These are phyloP conservation scores for Yarrowia sp. DNA, from an alignment of 805 yeast genomes.

Conservation along the genomic window DNA sequence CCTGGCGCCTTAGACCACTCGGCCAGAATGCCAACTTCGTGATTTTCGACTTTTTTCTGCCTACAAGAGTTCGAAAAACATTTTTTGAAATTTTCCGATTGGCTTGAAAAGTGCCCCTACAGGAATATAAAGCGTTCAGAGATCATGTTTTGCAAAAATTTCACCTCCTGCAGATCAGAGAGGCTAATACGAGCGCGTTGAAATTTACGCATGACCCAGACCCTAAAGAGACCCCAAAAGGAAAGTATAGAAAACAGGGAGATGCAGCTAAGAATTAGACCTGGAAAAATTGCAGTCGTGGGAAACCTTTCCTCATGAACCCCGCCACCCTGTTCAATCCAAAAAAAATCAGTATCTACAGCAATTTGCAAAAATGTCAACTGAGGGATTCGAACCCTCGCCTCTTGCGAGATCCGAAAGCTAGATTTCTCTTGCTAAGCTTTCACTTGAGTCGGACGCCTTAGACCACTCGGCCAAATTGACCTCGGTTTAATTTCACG, in stretches of 20 bases:
- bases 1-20: slow-evolving; percentile 39
- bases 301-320: no score
- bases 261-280: no score
- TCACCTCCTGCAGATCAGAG: neutral
- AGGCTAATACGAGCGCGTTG: neutral
- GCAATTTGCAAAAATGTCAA: neutral
- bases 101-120: no score
- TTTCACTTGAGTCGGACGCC: slow-evolving; percentile 35
- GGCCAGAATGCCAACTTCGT: slow-evolving; percentile 29
- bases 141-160: neutral
- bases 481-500: neutral
- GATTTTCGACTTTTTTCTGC: neutral
- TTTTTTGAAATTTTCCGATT: no score
- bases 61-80: neutral
- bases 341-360: neutral
- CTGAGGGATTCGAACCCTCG: slow-evolving; percentile 37
- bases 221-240: no score
- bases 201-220: no score
- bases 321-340: neutral
- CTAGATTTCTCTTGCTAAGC: slow-evolving; percentile 31
- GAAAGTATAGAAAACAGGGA: neutral
- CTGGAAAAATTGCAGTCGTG: no score
- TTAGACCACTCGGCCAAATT: slow-evolving; percentile 36
- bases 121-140: no score
- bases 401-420: slow-evolving; percentile 36